Percentiles rank a stretch among this genome's conserved stretches.
These are phyloP conservation scores for Scheffersomyces ergatensis DNA, from an alignment of 805 yeast genomes.

Conservation along the genomic window DNA sequence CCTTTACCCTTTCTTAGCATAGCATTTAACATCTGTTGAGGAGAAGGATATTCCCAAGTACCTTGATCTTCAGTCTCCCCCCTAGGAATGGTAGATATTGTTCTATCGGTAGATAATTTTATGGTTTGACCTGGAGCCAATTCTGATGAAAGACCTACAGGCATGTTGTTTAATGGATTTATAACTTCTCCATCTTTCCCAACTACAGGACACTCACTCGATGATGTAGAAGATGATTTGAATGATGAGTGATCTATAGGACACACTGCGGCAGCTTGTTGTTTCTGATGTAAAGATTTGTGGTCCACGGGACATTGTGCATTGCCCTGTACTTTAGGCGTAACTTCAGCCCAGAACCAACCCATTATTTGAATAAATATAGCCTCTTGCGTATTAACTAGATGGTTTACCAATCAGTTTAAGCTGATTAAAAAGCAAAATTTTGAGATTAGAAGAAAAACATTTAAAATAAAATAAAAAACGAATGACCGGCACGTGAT, in stretches of 20 bases:
- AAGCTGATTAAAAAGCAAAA: no score
- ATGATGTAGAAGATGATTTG: constrained; percentile 16
- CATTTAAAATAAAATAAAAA: no score
- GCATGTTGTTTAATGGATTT: constrained; percentile 93
- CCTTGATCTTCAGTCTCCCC: constrained; percentile 67
- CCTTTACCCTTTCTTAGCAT: constrained; percentile 92
- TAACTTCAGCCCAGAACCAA: constrained; percentile 78
- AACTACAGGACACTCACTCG: constrained; percentile 37
- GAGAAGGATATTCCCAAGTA: constrained; percentile 98
- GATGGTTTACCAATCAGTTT: no score
- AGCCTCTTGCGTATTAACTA: no score
- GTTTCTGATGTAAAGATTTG: constrained; percentile 7
- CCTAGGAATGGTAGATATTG: constrained; percentile 81
- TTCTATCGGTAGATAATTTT: constrained; percentile 78
- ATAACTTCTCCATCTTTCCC: constrained; percentile 34
- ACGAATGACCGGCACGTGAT: no score
- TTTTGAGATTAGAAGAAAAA: no score
- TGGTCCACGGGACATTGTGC: constrained; percentile 43
- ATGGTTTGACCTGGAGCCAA: constrained; percentile 78
- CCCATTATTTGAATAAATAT: constrained; percentile 56
- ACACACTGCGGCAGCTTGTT: constrained; percentile 6
- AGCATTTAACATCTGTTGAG: constrained; percentile 98
- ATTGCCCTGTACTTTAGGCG: neutral
- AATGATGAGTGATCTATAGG: constrained; percentile 8
- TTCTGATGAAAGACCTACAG: constrained; percentile 61